Conservation (phyloP, 345 rosid genomes). For the Raphanus sativus region DNA sequence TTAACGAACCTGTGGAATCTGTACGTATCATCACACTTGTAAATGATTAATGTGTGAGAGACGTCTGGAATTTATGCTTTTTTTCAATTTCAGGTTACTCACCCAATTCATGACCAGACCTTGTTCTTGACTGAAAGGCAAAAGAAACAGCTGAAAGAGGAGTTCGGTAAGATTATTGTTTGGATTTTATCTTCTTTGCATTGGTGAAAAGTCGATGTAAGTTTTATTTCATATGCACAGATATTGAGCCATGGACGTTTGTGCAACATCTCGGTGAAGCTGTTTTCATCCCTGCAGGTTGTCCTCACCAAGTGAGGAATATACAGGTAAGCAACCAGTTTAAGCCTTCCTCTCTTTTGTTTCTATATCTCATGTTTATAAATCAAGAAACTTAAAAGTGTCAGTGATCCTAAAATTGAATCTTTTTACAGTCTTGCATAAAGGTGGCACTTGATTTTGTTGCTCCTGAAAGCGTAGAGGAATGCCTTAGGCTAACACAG, state of each 20-base stretch:
- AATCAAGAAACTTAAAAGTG: not conserved
- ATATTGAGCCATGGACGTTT: slow-evolving; percentile 44
- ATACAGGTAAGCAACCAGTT: slow-evolving; percentile 16
- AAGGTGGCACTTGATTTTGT: slow-evolving; percentile 69
- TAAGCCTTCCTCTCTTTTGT: not conserved
- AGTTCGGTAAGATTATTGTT: slow-evolving; percentile 51
- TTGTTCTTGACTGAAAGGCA: slow-evolving; percentile 60
- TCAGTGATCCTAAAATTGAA: not conserved
- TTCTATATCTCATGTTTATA: not conserved
- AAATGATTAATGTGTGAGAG: slow-evolving; percentile 5
- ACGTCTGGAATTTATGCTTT: slow-evolving; percentile 31
- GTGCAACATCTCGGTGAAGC: slow-evolving; percentile 41
- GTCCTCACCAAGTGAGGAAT: slow-evolving; percentile 45
- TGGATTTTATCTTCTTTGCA: not conserved
- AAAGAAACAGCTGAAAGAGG: slow-evolving; percentile 71
- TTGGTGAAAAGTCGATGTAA: not conserved
- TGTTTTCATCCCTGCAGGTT: slow-evolving; percentile 43
- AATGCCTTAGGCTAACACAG: slow-evolving; percentile 56
- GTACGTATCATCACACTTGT: slow-evolving; percentile 24
- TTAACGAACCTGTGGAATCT: slow-evolving; percentile 19
- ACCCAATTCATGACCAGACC: slow-evolving; percentile 78
- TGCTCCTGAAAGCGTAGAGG: slow-evolving; percentile 58
- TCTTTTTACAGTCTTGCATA: slow-evolving; percentile 50
- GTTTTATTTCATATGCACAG: slow-evolving; percentile 3
- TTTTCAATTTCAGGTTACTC: slow-evolving; percentile 48